Evolutionary conservation across 805 yeast genomes (phyloP), one percentile per base, ranked within the genome.

Genomic region (Metschnikowia rubicola): DNA sequence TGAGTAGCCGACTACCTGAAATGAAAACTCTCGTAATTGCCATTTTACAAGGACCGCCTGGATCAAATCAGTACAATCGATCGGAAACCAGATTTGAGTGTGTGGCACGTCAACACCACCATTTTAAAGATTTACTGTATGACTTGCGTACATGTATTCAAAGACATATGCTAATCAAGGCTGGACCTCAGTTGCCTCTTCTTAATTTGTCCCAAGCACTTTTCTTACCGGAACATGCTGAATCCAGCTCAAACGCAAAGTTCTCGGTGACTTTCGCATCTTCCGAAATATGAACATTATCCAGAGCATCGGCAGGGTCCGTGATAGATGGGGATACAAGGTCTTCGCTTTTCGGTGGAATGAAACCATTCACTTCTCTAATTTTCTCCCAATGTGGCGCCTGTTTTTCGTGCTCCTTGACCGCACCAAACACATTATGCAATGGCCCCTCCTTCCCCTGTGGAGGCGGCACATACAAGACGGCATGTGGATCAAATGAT

Each of bases 321-420:
- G 32, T n/a, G n/a, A 29, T 29, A 17, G 2, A n/a, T 39, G 41
- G 13, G 17, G n/a, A 9, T 8, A 29, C 38, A 17, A 28, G 10
- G 13, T 4, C 19, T n/a, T 36, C 46, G 8, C 17, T 12, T 21
- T 47, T 44, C 4, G 48, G 32, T 11, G 34, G 28, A 10, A 34
- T 52, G 44, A 62, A 64, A 10, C 63, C 65, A 37, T 67, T 68
- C 30, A 58, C 61, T 26, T 55, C 48, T 34, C 75, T 52, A n/a
- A 70, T 63, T 45, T 63, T 57, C 17, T 66, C 71, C 75, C 75
- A 70, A 30, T 62, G 63, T 1, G 74, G 67, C 1, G 40, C 47
- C 30, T 15, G 33, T 36, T 46, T 46, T 37, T 52, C 52, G 31
- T 41, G 56, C 33, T 53, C 55, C 35, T 41, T 33, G 26, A 41